Percentiles rank a stretch among this genome's conserved stretches.
Evolutionary conservation across 495 filamentous ascomycete species (phyloP).

Genomic region (Pseudoneurospora amorphoporcata): DNA sequence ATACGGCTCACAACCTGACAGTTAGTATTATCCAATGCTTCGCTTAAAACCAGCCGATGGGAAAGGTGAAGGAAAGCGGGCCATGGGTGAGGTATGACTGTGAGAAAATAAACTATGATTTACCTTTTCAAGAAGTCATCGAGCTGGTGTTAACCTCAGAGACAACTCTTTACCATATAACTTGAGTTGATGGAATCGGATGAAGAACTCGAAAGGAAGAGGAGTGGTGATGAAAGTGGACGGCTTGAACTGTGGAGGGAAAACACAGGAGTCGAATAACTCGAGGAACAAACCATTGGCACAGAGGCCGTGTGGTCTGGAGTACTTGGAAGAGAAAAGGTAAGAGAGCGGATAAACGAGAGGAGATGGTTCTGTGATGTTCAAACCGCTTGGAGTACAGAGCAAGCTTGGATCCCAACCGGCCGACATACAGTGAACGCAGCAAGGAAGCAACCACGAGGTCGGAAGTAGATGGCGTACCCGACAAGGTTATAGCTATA

Average conservation of each 20-base stretch:
- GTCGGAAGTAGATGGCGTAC: conserved; percentile 7
- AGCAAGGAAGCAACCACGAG: not conserved
- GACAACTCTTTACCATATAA: not conserved
- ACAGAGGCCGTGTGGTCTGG: not conserved
- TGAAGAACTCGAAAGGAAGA: not conserved
- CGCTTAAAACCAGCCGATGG: not conserved
- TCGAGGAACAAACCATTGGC: not conserved
- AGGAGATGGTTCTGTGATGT: not conserved
- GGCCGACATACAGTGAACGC: not conserved
- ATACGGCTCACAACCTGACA: not conserved
- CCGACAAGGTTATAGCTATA: conserved; percentile 5
- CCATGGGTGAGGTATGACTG: not conserved
- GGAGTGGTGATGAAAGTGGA: not conserved
- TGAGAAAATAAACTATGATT: not conserved
- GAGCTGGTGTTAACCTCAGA: not conserved
- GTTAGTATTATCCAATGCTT: not conserved
- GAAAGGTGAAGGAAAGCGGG: not conserved
- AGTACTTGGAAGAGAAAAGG: not conserved
- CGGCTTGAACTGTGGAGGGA: not conserved
- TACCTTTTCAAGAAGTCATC: not conserved
- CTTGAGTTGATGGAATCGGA: not conserved
- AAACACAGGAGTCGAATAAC: not conserved
- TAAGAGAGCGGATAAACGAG: not conserved
- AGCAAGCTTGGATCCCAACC: not conserved
- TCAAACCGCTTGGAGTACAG: not conserved